Evolutionary conservation across 805 yeast genomes (phyloP).

Genomic region (Ogataea henricii): DNA sequence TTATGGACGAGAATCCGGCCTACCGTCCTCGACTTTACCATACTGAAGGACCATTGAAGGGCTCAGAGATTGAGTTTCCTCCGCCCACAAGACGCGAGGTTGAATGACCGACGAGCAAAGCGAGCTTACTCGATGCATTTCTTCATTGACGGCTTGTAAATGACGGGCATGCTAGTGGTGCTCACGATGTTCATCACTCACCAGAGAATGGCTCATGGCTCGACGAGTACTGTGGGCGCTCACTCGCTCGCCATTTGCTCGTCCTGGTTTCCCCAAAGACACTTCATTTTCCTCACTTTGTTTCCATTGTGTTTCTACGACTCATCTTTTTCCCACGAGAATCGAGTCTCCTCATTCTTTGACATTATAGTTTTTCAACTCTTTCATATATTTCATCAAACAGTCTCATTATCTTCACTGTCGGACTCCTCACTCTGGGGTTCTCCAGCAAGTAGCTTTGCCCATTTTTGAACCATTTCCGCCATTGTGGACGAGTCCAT

Average conservation of each 20-base stretch:
- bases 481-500: conserved; percentile 67
- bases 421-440: conserved; percentile 29
- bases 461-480: conserved; percentile 67
- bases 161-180: too few relatives aligned
- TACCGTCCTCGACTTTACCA: conserved; percentile 51
- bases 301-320: neutral
- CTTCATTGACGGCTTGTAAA: too few relatives aligned
- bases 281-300: neutral
- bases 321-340: neutral
- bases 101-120: neutral
- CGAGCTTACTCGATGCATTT: neutral
- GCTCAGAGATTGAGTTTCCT: conserved; percentile 46
- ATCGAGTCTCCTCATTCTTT: neutral
- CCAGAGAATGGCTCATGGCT: too few relatives aligned
- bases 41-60: conserved; percentile 45
- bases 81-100: conserved; percentile 27
- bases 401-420: conserved; percentile 9
- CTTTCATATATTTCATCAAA: neutral
- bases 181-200: too few relatives aligned
- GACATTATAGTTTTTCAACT: neutral
- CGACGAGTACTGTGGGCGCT: too few relatives aligned
- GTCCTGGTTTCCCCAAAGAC: neutral
- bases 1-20: conserved; percentile 46
- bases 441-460: conserved; percentile 25
- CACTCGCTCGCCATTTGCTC: neutral